Conservation (phyloP, 352 stramenopile genomes). For the Pythium grandisporangium region DNA sequence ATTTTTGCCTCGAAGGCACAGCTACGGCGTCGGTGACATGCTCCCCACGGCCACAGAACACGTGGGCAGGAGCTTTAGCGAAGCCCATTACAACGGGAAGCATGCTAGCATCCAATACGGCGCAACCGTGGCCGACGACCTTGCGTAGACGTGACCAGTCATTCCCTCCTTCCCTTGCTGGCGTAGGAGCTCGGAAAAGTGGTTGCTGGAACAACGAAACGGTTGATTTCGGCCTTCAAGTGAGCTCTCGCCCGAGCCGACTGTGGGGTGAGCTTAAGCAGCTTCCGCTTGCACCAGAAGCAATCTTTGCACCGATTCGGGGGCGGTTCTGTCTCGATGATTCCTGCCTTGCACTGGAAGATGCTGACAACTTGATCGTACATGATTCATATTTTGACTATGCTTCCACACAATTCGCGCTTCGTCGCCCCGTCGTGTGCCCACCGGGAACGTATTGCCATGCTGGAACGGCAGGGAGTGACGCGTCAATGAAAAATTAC, state of each 20-base stretch:
- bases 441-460: conserved; percentile 86
- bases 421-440: conserved; percentile 83
- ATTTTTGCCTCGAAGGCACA: conserved; percentile 95
- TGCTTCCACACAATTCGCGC: conserved; percentile 45
- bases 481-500: conserved; percentile 82
- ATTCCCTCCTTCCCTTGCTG: conserved; percentile 5
- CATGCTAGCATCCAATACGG: conserved; percentile 18
- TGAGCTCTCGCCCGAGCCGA: conserved; percentile 64
- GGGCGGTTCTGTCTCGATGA: conserved; percentile 94
- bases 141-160: conserved; percentile 21
- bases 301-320: conserved; percentile 70
- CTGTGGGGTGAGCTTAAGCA: conserved; percentile 93
- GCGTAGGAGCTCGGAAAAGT: conserved; percentile 62
- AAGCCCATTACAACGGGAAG: too few relatives aligned
- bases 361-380: conserved; percentile 70
- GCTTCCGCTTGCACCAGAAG: conserved; percentile 77
- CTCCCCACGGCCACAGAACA: conserved; percentile 19
- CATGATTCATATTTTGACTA: conserved; percentile 85
- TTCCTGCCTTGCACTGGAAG: conserved; percentile 78
- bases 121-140: conserved; percentile 28
- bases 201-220: conserved; percentile 95
- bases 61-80: too few relatives aligned
- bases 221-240: conserved; percentile 91
- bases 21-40: conserved; percentile 91
- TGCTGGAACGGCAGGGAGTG: conserved; percentile 73